Evolutionary conservation across 768 basidiomycete genomes (phyloP).

Genomic region (Dioszegia hungarica): DNA sequence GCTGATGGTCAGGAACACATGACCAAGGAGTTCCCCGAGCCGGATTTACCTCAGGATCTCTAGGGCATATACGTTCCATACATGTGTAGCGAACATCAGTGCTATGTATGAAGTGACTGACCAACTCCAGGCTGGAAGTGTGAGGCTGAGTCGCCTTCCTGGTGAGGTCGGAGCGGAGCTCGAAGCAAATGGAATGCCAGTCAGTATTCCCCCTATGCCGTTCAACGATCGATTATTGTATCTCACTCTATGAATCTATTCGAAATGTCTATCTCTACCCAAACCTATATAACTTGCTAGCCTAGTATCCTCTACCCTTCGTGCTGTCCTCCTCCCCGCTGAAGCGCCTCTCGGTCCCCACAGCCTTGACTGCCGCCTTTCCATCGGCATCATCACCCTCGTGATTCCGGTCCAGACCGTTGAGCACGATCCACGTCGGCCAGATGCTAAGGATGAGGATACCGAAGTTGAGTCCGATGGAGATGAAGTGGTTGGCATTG

Average conservation of each 20-base stretch:
- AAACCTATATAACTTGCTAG: too few species aligned
- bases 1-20: conserved; percentile 35
- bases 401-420: conserved; percentile 16
- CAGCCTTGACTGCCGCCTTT: background rate
- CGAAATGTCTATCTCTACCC: background rate
- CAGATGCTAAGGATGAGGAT: conserved; percentile 18
- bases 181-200: too few species aligned
- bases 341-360: background rate
- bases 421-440: conserved; percentile 28
- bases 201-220: too few species aligned
- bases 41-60: conserved; percentile 19
- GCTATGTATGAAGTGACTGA: too few species aligned
- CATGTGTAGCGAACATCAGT: too few species aligned
- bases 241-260: too few species aligned
- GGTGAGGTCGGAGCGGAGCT: too few species aligned
- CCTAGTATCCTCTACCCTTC: background rate
- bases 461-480: conserved; percentile 30
- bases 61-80: too few species aligned
- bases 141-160: too few species aligned
- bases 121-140: too few species aligned
- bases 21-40: conserved; percentile 41
- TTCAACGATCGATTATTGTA: too few species aligned
- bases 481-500: conserved; percentile 30
- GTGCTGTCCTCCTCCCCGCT: background rate
- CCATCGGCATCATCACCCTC: conserved; percentile 8